Evolutionary conservation across 2,329 filamentous ascomycete genomes (phyloP), one percentile per base, ranked within the genome.

Genomic region (Raffaelea arxii): DNA sequence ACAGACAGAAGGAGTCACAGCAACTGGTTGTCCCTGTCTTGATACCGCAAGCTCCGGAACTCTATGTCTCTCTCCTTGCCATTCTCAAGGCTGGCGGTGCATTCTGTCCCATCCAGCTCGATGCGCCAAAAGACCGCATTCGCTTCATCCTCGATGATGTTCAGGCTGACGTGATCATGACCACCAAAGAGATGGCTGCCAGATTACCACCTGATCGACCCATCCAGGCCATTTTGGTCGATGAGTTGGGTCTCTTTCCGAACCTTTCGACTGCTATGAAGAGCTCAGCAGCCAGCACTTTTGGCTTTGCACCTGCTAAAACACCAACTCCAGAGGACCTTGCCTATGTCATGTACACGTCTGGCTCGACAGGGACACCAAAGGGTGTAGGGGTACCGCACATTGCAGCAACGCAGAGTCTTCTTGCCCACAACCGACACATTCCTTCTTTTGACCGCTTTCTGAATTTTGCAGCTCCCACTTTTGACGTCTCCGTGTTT

Each of bases 341-440:
- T 22, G 88, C 90, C 22, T 96, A 96, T 67, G 78, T 95, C 49
- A 89, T 95, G 80, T 96, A 94, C 61, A 95, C 90, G 1, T 94
- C 87, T 40, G 89, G 89, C 3, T 94, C 87, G 5, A 95, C 89
- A 1, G 90, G 90, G 12, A 79, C 81, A 4, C 90, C 90, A 0
- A 96, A 96, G 67, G 90, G 89, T 1, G 90, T 96, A 22, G 76
- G 77, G 2, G 72, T 96, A 25, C 88, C 87, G 25, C 90, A 96
- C 64, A 66, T 71, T 24, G 86, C 90, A 16, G 88, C 76, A 7
- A 84, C 86, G 0, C 90, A 95, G 61, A 87, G 85, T 47, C 65
- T 96, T 7, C 71, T 94, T 38, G 86, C 87, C 2, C 90, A 96
- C 58, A 74, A 94, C 56, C 72, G 68, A 41, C 80, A 90, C 55